Percentiles rank a stretch among this genome's conserved stretches.
Evolutionary conservation across 1,284 basidiomycete species (phyloP).

Genomic region (Cutaneotrichosporon cavernicola): DNA sequence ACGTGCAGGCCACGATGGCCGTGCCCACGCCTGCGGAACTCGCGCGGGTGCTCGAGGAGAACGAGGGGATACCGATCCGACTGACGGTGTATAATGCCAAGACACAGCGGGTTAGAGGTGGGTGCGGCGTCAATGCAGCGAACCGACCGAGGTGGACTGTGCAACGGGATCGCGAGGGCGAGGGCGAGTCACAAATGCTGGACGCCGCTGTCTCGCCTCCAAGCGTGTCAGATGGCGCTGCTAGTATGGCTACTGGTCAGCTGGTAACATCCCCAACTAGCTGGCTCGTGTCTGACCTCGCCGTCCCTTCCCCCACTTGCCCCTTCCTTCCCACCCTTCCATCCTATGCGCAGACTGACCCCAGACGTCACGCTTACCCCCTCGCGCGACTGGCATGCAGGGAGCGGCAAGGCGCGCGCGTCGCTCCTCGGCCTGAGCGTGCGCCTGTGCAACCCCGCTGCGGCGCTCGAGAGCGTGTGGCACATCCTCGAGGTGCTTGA

Average conservation of each 20-base stretch:
- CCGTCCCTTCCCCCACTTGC: no score
- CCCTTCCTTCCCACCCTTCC: background rate
- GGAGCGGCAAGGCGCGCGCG: conserved; percentile 57
- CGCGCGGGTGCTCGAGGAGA: conserved; percentile 76
- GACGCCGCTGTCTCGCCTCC: no score
- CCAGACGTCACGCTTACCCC: conserved; percentile 81
- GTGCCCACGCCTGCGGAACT: conserved; percentile 70
- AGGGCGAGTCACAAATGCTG: no score
- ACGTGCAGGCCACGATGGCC: conserved; percentile 13
- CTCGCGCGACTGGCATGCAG: conserved; percentile 69
- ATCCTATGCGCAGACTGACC: background rate
- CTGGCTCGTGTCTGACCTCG: background rate
- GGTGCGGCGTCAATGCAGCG: conserved; percentile 35
- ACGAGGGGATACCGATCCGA: conserved; percentile 75
- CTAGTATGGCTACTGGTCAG: no score
- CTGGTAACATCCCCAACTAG: no score
- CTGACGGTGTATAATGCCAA: conserved; percentile 91
- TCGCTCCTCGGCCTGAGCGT: conserved; percentile 89
- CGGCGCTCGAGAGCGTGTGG: conserved; percentile 90
- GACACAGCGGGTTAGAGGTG: conserved; percentile 76
- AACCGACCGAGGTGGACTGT: no score
- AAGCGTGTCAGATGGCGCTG: no score
- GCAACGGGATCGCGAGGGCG: no score
- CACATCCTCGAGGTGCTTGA: conserved; percentile 96
- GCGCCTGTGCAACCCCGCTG: conserved; percentile 83